Evolutionary conservation across 306 rosid species (phyloP).

Genomic region (Vachellia collinsii): DNA sequence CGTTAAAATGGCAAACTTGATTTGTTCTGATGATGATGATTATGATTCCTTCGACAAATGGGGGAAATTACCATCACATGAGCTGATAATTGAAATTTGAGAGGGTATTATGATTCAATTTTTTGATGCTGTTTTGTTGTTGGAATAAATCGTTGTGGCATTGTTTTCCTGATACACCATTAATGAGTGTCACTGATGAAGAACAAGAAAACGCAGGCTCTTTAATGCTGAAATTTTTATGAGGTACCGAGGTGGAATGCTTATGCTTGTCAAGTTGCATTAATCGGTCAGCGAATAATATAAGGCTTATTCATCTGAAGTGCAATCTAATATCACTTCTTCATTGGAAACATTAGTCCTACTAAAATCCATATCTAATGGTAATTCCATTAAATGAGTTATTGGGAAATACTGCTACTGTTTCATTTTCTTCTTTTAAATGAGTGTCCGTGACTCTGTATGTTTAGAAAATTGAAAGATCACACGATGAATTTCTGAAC

Average conservation of each 20-base stretch:
- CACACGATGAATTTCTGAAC: too few species aligned
- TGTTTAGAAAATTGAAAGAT: too few species aligned
- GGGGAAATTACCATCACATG: constrained; percentile 12
- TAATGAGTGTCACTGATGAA: constrained; percentile 12
- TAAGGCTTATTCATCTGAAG: too few species aligned
- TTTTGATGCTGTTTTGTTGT: constrained; percentile 8
- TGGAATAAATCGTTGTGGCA: constrained; percentile 13
- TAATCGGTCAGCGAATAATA: too few species aligned
- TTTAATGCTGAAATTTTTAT: not conserved
- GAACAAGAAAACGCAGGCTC: not conserved
- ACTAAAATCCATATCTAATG: too few species aligned
- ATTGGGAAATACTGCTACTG: too few species aligned
- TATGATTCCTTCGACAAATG: not conserved
- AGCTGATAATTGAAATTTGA: constrained; percentile 30
- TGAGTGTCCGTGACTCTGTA: not conserved
- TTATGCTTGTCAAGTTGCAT: not conserved
- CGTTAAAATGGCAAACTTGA: constrained; percentile 1
- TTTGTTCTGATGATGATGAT: not conserved
- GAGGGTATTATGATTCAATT: constrained; percentile 23
- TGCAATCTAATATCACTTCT: too few species aligned
- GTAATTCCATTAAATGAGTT: too few species aligned
- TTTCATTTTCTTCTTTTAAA: not conserved
- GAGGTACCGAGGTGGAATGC: not conserved
- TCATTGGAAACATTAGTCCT: too few species aligned
- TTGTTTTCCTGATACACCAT: constrained; percentile 2